Conservation (phyloP, 306 rosid species). For the Purshia tridentata region DNA sequence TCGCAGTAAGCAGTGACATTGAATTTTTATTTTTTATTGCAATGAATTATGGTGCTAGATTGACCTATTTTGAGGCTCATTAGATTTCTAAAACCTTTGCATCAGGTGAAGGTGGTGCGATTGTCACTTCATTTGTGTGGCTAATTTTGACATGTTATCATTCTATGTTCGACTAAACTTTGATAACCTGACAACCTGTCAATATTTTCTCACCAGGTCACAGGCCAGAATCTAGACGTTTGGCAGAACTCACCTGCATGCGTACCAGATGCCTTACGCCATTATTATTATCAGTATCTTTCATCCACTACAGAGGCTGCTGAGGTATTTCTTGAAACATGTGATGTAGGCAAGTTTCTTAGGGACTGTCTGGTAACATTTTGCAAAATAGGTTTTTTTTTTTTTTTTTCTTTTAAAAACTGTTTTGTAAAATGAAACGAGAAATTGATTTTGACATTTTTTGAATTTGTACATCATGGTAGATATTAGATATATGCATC, state of each 20-base stretch:
- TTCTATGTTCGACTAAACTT: slow-evolving; percentile 19
- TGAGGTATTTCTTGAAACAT: slow-evolving; percentile 58
- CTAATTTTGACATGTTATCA: not conserved
- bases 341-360: slow-evolving; percentile 23
- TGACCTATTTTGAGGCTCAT: not conserved
- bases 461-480: no score
- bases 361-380: not conserved
- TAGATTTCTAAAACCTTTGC: slow-evolving; percentile 9
- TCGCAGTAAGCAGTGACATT: not conserved
- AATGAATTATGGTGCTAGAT: not conserved
- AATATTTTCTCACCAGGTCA: slow-evolving; percentile 51
- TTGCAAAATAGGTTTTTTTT: no score
- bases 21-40: not conserved
- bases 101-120: slow-evolving; percentile 12
- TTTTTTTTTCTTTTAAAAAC: no score
- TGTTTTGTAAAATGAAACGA: no score
- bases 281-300: slow-evolving; percentile 89
- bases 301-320: slow-evolving; percentile 96
- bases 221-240: slow-evolving; percentile 79
- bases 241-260: slow-evolving; percentile 86
- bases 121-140: slow-evolving; percentile 13
- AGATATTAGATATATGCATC: no score
- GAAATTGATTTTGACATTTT: no score
- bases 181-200: not conserved
- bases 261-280: slow-evolving; percentile 95